Evolutionary conservation across 2,329 filamentous ascomycete species (phyloP), one percentile per base, ranked within the genome.

Genomic region (Alternaria sp.): DNA sequence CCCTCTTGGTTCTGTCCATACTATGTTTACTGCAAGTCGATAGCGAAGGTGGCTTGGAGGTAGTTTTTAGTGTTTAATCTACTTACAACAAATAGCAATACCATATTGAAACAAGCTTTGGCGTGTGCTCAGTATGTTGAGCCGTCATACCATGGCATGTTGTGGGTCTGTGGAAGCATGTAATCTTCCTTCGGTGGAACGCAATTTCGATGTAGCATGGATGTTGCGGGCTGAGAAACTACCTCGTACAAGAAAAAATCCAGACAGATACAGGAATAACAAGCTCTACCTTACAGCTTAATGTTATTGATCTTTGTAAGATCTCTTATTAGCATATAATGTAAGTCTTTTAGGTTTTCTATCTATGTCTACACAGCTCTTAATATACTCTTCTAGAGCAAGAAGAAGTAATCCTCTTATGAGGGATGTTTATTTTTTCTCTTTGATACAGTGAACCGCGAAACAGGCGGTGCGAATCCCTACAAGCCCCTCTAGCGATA

Each of bases 61-160:
- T 60, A 62, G 59, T 59, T 60, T 54, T 60, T 63, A 60, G 56
- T 63, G 52, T 63, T 54, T 63, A 63, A 63, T 63, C 22, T 63
- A 44, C 38, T 55, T 46, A 43, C 54, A 44, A 59, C 16, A 36
- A 38, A 55, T 30, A 28, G 22, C 34, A 41, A 52, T 41, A 52
- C 41, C 34, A 10, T 18, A 18, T 41, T 30, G 16, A 52, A 41
- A 41, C 50, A 41, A 41, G 50, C 36, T 30, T 52, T 41, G 22
- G 34, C 20, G 34, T 20, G 34, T 20, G 50, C 50, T 1, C 46
- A 50, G 12, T 27, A 12, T 49, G 12, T 11, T 16, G 12, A 12
- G 18, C 5, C 10, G 18, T 49, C 14, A n/a, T 11, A 34, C 16
- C 30, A 10, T 20, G 20, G 2, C 30, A 25, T 22, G 18, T 7